A percentile compares a stretch with the other conserved stretches of the same genome.
Evolutionary conservation across 2,329 filamentous ascomycete species (phyloP).

Genomic region (Chrysoporthe austroafricana): DNA sequence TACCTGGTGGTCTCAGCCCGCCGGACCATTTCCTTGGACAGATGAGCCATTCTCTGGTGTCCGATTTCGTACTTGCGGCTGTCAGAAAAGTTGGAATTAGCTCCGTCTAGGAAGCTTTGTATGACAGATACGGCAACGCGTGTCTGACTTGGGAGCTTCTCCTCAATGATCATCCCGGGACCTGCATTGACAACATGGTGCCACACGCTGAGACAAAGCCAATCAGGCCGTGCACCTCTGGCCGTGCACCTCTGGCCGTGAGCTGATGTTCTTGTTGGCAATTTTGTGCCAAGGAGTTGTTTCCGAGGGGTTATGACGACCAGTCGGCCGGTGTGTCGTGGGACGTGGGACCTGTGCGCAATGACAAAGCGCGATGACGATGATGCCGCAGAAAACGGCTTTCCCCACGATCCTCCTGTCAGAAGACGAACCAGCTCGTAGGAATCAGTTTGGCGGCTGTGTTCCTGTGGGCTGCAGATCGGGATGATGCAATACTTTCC

Average conservation of each 20-base stretch:
- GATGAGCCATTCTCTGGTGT: background rate
- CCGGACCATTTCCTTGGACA: background rate
- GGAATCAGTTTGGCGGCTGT: background rate
- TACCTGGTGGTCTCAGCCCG: background rate
- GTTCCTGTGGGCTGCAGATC: background rate
- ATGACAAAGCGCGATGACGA: constrained; percentile 16
- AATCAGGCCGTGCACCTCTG: background rate
- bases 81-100: constrained; percentile 5
- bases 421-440: background rate
- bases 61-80: background rate
- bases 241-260: background rate
- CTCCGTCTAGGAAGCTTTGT: background rate
- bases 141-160: background rate
- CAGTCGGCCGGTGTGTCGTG: background rate
- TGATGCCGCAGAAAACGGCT: background rate
- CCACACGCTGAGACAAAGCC: background rate
- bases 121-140: background rate
- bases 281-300: background rate
- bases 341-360: background rate
- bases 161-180: background rate
- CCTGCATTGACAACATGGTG: background rate
- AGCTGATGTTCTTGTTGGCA: background rate
- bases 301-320: constrained; percentile 3
- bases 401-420: background rate
- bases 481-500: constrained; percentile 10